phyloP scores from a whole-genome alignment of 371 early-diverging fungal species.

The Actinomucor elegans region DNA sequence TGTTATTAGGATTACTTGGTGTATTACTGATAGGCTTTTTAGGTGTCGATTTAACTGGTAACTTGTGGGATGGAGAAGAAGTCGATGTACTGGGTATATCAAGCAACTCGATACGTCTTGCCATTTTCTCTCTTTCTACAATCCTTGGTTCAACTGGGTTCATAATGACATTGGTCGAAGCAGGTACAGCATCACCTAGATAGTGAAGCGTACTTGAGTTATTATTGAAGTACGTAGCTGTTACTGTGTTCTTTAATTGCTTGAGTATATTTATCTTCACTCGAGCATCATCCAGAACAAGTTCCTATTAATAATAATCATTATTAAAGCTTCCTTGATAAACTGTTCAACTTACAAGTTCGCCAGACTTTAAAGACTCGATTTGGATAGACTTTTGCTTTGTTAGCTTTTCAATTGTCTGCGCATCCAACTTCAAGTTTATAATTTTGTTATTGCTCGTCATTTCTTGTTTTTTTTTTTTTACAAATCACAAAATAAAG shows the following conservation, averaged over 20 bases:
- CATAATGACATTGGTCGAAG: background rate
- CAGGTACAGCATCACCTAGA: constrained; percentile 3
- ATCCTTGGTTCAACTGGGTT: background rate
- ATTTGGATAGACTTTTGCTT: constrained; percentile 1
- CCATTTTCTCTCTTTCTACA: background rate
- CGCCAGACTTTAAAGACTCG: background rate
- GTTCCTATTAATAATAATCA: background rate
- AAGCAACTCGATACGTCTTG: constrained; percentile 6
- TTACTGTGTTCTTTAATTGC: background rate
- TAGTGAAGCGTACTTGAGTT: constrained; percentile 10
- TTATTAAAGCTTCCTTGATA: background rate
- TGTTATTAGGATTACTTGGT: no score
- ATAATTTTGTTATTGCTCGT: background rate
- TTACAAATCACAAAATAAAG: no score
- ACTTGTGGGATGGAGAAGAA: background rate
- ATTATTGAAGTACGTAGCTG: constrained; percentile 10
- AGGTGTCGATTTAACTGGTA: no score
- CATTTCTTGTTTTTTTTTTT: background rate
- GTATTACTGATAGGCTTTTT: no score
- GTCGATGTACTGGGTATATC: constrained; percentile 13
- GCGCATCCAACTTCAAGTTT: constrained; percentile 4
- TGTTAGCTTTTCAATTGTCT: constrained; percentile 1
- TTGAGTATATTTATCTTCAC: constrained; percentile 2
- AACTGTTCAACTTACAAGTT: background rate
- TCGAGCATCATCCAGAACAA: constrained; percentile 6